These are phyloP conservation scores for Prunus davidiana DNA, from an alignment of 306 rosid species.

Conservation along the genomic window DNA sequence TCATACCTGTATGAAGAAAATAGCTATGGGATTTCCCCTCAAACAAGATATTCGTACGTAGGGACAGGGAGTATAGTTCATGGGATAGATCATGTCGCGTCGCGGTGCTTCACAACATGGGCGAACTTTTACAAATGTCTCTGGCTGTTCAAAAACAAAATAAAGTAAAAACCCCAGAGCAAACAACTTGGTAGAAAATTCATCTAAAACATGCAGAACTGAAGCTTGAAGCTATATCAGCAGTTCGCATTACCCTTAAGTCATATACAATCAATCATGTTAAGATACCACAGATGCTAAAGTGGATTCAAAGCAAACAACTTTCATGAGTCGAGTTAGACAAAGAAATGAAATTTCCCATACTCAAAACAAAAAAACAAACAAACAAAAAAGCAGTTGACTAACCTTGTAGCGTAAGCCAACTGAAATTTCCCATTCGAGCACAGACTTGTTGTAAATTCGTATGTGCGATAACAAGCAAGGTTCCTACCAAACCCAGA, in stretches of 20 bases:
- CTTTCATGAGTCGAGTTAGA: neutral
- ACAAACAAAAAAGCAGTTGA: conserved; percentile 4
- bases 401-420: conserved; percentile 93
- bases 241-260: neutral
- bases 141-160: conserved; percentile 58
- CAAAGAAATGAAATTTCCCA: neutral
- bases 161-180: neutral
- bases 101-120: conserved; percentile 94
- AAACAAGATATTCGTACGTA: conserved; percentile 86
- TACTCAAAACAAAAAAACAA: neutral
- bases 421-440: conserved; percentile 92
- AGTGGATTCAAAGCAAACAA: neutral
- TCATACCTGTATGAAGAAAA: conserved; percentile 84
- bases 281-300: neutral
- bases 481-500: conserved; percentile 55
- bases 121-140: conserved; percentile 83
- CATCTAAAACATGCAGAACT: neutral
- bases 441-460: conserved; percentile 88
- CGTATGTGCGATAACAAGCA: conserved; percentile 80
- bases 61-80: conserved; percentile 88
- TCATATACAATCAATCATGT: neutral
- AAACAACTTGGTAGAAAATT: neutral
- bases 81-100: conserved; percentile 80
- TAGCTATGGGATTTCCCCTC: conserved; percentile 93
- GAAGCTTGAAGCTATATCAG: neutral